Conservation (phyloP, 148 eudicot genomes). For the Vaccinium darrowii region DNA sequence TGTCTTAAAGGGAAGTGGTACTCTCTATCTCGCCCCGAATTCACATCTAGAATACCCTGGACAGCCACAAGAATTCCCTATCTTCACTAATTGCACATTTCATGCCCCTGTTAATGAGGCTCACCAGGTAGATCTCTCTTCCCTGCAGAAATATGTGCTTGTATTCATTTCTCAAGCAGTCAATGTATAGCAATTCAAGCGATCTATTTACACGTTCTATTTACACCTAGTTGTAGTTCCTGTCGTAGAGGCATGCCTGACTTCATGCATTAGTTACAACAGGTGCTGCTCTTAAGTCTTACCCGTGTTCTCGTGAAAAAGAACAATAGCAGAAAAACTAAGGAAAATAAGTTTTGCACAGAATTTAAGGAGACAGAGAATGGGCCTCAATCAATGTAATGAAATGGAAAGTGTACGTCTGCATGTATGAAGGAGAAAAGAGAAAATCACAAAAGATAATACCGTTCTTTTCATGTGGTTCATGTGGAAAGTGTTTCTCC, state of each 20-base stretch:
- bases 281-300: background rate
- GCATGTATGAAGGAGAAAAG: background rate
- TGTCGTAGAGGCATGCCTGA: background rate
- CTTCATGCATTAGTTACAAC: background rate
- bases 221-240: background rate
- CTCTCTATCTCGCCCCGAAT: constrained; percentile 61
- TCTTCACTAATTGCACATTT: constrained; percentile 75
- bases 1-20: constrained; percentile 80
- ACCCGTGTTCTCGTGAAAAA: background rate
- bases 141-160: background rate
- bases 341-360: background rate
- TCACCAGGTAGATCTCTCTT: constrained; percentile 57
- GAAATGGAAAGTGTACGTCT: background rate
- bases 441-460: background rate
- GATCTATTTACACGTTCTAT: background rate
- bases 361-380: background rate
- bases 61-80: constrained; percentile 53
- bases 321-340: background rate
- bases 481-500: background rate
- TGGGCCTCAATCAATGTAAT: background rate
- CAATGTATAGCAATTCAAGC: background rate
- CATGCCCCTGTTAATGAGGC: constrained; percentile 75
- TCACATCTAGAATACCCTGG: constrained; percentile 75
- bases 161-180: background rate
- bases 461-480: background rate